phyloP scores from a whole-genome alignment of 495 filamentous ascomycete genomes.

The Penicillium cinerascens region DNA sequence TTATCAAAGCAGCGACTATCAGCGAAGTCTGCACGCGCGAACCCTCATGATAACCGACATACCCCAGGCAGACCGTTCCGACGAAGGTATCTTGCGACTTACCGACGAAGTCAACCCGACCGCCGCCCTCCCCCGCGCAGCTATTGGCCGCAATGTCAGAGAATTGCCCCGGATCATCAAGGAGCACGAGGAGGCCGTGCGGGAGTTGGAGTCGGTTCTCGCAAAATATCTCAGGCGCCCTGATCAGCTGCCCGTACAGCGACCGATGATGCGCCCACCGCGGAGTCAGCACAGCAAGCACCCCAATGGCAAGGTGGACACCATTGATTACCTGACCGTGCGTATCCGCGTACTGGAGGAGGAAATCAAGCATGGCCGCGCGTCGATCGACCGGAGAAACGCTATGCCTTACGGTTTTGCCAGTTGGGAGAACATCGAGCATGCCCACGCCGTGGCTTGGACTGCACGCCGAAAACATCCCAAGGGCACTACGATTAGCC shows the following conservation, averaged over 20 bases:
- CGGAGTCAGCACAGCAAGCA: conserved; percentile 57
- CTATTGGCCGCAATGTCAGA: conserved; percentile 88
- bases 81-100: conserved; percentile 81
- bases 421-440: conserved; percentile 80
- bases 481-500: conserved; percentile 68
- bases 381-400: conserved; percentile 78
- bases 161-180: conserved; percentile 79
- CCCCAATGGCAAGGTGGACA: conserved; percentile 64
- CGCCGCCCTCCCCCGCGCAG: conserved; percentile 70
- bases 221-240: conserved; percentile 90
- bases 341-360: conserved; percentile 79
- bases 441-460: conserved; percentile 86
- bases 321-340: conserved; percentile 87
- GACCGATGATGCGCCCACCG: conserved; percentile 75
- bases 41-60: conserved; percentile 93
- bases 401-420: conserved; percentile 92
- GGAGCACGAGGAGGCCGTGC: conserved; percentile 76
- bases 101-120: conserved; percentile 72
- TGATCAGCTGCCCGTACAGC: conserved; percentile 68
- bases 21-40: conserved; percentile 80
- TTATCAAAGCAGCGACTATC: conserved; percentile 85
- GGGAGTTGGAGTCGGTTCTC: conserved; percentile 74
- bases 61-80: conserved; percentile 64
- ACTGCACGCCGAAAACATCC: conserved; percentile 74
- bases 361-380: conserved; percentile 77